phyloP scores from a whole-genome alignment of 257 asterid genomes.

The Catharanthus roseus region DNA sequence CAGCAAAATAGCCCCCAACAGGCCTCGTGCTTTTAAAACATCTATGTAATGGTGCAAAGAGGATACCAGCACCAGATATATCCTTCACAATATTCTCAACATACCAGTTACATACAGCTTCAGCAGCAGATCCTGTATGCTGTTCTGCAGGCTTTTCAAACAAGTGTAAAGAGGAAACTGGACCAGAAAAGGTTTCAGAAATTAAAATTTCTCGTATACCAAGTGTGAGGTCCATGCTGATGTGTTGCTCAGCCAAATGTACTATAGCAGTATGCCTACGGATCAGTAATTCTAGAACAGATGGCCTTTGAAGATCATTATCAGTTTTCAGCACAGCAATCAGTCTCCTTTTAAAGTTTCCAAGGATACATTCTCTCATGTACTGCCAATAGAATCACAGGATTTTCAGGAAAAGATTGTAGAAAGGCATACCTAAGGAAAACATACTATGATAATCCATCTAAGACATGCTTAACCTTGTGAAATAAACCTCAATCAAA shows the following conservation, averaged over 20 bases:
- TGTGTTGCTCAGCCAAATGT: slow-evolving; percentile 95
- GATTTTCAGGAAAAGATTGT: not conserved
- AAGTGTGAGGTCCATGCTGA: slow-evolving; percentile 97
- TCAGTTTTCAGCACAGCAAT: slow-evolving; percentile 88
- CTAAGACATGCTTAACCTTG: not conserved
- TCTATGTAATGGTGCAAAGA: slow-evolving; percentile 82
- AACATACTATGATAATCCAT: not conserved
- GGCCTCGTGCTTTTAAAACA: slow-evolving; percentile 95
- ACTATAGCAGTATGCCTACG: slow-evolving; percentile 81
- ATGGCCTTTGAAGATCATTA: slow-evolving; percentile 92
- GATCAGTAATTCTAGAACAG: slow-evolving; percentile 75
- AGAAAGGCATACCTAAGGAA: not conserved
- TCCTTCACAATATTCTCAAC: slow-evolving; percentile 93
- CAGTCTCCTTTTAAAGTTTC: slow-evolving; percentile 86
- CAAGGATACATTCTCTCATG: slow-evolving; percentile 97
- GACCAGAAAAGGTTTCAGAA: slow-evolving; percentile 85
- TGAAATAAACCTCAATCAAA: not conserved
- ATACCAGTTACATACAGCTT: slow-evolving; percentile 94
- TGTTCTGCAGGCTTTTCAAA: slow-evolving; percentile 82
- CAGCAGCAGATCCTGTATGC: slow-evolving; percentile 81
- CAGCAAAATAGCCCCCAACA: slow-evolving; percentile 95
- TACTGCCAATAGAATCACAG: slow-evolving; percentile 51
- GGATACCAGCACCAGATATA: slow-evolving; percentile 73
- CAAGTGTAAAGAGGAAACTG: slow-evolving; percentile 89
- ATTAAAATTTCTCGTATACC: slow-evolving; percentile 92